These are phyloP conservation scores for Ophiocordyceps camponoti-saundersi DNA, from an alignment of 2,329 filamentous ascomycete species.

Conservation along the genomic window DNA sequence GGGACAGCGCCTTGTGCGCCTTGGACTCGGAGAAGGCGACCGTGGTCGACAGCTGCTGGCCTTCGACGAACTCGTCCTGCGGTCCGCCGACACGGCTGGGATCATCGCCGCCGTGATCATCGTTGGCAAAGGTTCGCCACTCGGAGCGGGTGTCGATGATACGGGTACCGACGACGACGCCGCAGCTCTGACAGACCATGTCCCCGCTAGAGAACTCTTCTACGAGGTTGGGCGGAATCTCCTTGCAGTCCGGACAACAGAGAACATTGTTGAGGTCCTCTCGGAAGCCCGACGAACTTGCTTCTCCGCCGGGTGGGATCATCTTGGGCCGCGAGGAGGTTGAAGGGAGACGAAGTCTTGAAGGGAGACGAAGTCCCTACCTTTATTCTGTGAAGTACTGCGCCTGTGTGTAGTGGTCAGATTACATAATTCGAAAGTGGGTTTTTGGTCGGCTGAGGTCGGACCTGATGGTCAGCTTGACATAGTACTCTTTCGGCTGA, in stretches of 20 bases:
- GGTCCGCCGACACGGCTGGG: slow-evolving; percentile 96
- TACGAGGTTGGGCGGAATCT: slow-evolving; percentile 77
- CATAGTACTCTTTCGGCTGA: slow-evolving; percentile 3
- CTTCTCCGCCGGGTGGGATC: slow-evolving; percentile 21
- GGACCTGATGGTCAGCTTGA: no score
- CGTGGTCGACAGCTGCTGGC: slow-evolving; percentile 72
- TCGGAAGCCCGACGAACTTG: slow-evolving; percentile 32
- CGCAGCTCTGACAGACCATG: slow-evolving; percentile 83
- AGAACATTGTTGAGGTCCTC: slow-evolving; percentile 78
- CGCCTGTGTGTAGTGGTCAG: no score
- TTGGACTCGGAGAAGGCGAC: slow-evolving; percentile 71
- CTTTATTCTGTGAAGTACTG: no score
- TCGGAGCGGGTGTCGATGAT: slow-evolving; percentile 93
- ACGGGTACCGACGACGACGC: slow-evolving; percentile 74
- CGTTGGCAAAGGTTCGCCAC: slow-evolving; percentile 98
- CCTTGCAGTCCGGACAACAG: slow-evolving; percentile 80
- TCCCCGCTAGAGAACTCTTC: slow-evolving; percentile 89
- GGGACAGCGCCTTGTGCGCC: slow-evolving; percentile 56
- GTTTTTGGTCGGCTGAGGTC: no score
- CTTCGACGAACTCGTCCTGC: slow-evolving; percentile 76
- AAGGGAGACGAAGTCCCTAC: no score
- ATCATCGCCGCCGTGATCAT: slow-evolving; percentile 91
- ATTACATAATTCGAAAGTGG: no score
- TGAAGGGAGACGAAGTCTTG: slow-evolving; percentile 11
- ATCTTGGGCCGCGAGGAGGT: slow-evolving; percentile 21